These are phyloP conservation scores for Talaromyces sp. DNA, from an alignment of 2,329 filamentous ascomycete species.

Conservation along the genomic window DNA sequence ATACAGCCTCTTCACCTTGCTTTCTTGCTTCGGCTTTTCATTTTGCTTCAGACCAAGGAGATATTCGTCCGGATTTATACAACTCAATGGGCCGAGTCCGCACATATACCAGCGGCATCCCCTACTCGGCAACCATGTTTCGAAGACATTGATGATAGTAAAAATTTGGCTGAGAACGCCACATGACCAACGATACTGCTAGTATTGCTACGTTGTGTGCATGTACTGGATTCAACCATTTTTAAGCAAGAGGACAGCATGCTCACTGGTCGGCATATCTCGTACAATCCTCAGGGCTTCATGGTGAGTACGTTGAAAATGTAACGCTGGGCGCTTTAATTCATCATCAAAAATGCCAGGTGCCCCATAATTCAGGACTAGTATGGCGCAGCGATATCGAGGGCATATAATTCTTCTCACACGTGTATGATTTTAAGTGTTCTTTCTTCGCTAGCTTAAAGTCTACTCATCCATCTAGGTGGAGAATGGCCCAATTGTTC, in stretches of 20 bases:
- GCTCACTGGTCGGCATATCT: neutral
- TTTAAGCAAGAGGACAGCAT: neutral
- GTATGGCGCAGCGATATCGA: conserved; percentile 1
- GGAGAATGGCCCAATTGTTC: neutral
- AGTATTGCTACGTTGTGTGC: neutral
- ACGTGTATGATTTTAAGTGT: neutral
- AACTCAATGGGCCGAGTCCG: neutral
- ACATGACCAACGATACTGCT: no score
- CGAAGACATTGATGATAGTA: neutral
- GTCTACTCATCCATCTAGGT: neutral
- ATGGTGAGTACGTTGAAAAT: neutral
- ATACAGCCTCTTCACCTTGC: neutral
- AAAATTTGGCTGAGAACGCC: neutral
- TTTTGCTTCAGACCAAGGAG: neutral
- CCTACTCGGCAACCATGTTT: neutral
- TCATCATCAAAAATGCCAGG: neutral
- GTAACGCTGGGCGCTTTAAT: neutral
- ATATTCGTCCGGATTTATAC: neutral
- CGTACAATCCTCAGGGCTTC: neutral
- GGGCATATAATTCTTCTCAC: neutral
- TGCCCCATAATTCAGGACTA: conserved; percentile 1
- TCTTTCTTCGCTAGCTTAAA: neutral
- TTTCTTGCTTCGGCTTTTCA: neutral
- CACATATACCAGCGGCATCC: neutral
- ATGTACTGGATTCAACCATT: neutral